phyloP scores from a whole-genome alignment of 2,329 filamentous ascomycete species.

The Pseudogymnoascus verrucosus region DNA sequence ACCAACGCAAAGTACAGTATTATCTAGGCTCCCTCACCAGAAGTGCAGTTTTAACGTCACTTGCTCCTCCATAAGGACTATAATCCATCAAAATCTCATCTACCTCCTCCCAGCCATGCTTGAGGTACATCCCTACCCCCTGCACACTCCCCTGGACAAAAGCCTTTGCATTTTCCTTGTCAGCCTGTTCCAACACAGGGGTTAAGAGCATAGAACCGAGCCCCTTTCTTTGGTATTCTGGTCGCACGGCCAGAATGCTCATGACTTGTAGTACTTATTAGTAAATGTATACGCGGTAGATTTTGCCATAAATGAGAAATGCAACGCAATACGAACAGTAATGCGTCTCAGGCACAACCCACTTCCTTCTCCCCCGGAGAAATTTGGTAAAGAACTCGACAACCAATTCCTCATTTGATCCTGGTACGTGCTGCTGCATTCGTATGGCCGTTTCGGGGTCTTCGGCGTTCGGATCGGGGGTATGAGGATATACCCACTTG shows the following conservation, averaged over 20 bases:
- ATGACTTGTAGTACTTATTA: background rate
- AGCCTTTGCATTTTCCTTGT: constrained; percentile 5
- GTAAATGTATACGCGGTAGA: background rate
- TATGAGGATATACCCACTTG: constrained; percentile 9
- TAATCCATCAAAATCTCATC: constrained; percentile 10
- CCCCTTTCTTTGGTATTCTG: constrained; percentile 3
- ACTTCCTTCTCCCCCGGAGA: constrained; percentile 3
- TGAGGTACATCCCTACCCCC: constrained; percentile 10
- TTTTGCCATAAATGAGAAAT: background rate
- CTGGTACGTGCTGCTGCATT: background rate
- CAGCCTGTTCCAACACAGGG: constrained; percentile 1
- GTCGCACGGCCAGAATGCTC: constrained; percentile 2
- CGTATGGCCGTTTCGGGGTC: constrained; percentile 6
- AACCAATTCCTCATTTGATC: constrained; percentile 1
- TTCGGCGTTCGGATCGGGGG: background rate
- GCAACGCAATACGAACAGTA: background rate
- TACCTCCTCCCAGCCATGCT: constrained; percentile 7
- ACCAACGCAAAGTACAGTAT: background rate
- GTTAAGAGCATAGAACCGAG: constrained; percentile 1
- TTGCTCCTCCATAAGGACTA: constrained; percentile 5
- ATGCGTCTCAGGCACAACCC: constrained; percentile 7
- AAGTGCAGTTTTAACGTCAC: background rate
- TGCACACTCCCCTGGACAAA: background rate
- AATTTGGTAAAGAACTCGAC: constrained; percentile 7
- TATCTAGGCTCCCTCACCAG: constrained; percentile 7